Evolutionary conservation across 306 rosid species (phyloP).

Genomic region (Begonia fuchsioides): DNA sequence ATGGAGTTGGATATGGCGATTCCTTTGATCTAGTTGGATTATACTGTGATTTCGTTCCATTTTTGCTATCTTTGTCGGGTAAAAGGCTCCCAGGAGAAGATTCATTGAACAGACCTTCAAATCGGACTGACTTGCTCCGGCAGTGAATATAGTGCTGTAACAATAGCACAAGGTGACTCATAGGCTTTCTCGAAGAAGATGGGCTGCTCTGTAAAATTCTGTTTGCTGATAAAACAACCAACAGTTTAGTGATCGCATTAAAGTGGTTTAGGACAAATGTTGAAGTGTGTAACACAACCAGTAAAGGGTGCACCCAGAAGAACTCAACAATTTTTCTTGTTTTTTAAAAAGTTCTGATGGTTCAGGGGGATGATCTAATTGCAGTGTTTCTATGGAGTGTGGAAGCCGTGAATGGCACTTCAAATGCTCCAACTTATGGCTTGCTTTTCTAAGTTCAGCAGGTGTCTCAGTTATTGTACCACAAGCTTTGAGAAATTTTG

Average conservation of each 20-base stretch:
- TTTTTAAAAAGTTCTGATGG: constrained; percentile 31
- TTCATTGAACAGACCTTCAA: constrained; percentile 35
- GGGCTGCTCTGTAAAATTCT: constrained; percentile 3
- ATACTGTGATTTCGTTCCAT: constrained; percentile 22
- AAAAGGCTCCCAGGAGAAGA: constrained; percentile 15
- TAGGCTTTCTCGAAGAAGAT: constrained; percentile 8
- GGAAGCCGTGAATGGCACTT: constrained; percentile 61
- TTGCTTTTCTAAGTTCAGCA: constrained; percentile 59
- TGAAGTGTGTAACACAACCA: constrained; percentile 31
- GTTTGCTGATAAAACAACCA: constrained; percentile 22
- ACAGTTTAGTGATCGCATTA: background rate
- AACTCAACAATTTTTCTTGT: constrained; percentile 19
- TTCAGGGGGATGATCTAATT: constrained; percentile 27
- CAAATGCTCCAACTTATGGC: constrained; percentile 21
- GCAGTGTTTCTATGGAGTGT: constrained; percentile 35
- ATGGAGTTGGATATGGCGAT: constrained; percentile 70
- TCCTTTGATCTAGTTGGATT: constrained; percentile 33
- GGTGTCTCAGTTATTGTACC: constrained; percentile 72
- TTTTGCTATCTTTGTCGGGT: constrained; percentile 14
- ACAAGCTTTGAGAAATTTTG: constrained; percentile 85
- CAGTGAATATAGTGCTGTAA: constrained; percentile 17
- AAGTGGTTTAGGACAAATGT: background rate
- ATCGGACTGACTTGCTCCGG: constrained; percentile 68
- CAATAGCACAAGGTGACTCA: constrained; percentile 19
- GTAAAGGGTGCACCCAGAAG: constrained; percentile 47